Base-by-base conservation (phyloP, 2,329 filamentous ascomycete species). In the Ophiostoma populinum region DNA sequence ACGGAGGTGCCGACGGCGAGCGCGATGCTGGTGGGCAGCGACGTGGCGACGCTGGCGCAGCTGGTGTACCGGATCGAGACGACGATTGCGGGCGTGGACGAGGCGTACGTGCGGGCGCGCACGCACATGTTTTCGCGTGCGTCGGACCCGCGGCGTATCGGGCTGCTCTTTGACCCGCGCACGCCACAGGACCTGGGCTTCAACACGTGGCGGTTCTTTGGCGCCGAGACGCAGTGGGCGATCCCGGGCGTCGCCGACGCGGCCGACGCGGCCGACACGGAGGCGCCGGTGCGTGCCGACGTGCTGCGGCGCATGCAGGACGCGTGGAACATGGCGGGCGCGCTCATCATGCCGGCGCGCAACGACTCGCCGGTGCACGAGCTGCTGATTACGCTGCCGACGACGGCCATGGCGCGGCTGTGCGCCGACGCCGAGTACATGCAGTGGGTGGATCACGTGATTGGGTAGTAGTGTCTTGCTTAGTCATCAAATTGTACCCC, bases 201-300 rank as follows among this genome's bases (percentile, higher is more conserved):
- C 49, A 62, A 62, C 41, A 61, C 58, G 5, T 63, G 59, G 59
- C 49, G 56, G 7, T 51, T 54, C 37, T 56, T 62, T 41, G 59
- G 59, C 2, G 56, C 53, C 16, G 57, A 62, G 39, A 51, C 54
- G 5, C 43, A 49, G 40, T 63, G 58, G 48, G 19, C 32, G 6
- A 44, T 56, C 10, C 47, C 52, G 1, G 51, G 51, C 4, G 27
- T 43, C n/a, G 15, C 21, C 21, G n/a, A n/a, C n/a, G n/a, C 4
- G 20, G 8, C 30, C 20, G 30, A 32, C 18, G 10, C 19, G 19
- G 7, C 21, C 4, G 21, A 13, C 15, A 16, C 10, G 9, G 12
- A 3, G 4, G 10, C 7, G 16, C 15, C 35, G 17, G 17, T 34
- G 13, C 40, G 32, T 33, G 44, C 54, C 0, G 52, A 52, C n/a